Evolutionary conservation across 345 rosid species (phyloP).

Genomic region (Eucalyptus curtisii): DNA sequence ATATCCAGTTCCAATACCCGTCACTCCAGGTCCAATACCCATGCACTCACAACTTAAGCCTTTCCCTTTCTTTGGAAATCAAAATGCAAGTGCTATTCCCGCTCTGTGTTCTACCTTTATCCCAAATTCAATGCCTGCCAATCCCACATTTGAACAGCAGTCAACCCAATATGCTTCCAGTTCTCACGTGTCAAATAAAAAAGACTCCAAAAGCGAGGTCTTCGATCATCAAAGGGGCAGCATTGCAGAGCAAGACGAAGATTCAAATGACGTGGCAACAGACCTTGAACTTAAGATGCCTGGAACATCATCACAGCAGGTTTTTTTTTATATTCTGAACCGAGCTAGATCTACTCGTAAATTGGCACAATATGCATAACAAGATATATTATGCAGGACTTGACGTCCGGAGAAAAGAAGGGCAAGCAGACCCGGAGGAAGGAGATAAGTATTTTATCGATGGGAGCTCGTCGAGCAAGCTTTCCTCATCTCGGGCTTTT

Average conservation of each 20-base stretch:
- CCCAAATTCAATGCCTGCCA: constrained; percentile 26
- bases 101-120: constrained; percentile 43
- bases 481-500: constrained; percentile 34
- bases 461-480: constrained; percentile 21
- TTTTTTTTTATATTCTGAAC: neutral
- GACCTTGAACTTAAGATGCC: constrained; percentile 70
- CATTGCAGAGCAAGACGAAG: constrained; percentile 8
- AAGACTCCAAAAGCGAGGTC: constrained; percentile 30
- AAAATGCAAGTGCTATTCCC: constrained; percentile 15
- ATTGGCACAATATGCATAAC: neutral
- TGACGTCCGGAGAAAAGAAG: constrained; percentile 25
- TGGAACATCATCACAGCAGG: constrained; percentile 45
- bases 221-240: constrained; percentile 8
- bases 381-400: constrained; percentile 27
- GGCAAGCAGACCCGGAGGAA: constrained; percentile 21
- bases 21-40: constrained; percentile 34
- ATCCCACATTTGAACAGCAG: constrained; percentile 18
- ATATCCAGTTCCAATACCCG: constrained; percentile 36
- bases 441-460: constrained; percentile 12
- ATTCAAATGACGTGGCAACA: constrained; percentile 39
- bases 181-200: constrained; percentile 32
- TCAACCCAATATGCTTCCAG: constrained; percentile 21
- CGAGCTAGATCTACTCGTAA: neutral
- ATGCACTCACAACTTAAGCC: constrained; percentile 43
- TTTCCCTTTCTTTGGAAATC: constrained; percentile 35